A percentile compares a stretch with the other conserved stretches of the same genome.
Conservation (phyloP, 2,329 filamentous ascomycete genomes). For the Botryotinia narcissicola region DNA sequence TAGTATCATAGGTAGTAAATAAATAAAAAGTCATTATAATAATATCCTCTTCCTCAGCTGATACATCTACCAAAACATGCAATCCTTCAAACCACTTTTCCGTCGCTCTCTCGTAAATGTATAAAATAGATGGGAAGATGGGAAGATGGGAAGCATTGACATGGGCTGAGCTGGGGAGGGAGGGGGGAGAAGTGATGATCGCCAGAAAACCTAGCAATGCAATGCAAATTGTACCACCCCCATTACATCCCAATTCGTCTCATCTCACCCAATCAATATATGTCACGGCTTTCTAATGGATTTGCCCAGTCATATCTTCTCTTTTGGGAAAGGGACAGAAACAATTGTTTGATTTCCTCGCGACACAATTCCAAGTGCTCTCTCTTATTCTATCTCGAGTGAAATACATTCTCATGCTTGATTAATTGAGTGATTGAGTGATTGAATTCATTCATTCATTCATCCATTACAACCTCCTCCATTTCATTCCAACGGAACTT, state of each 20-base stretch:
- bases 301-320: not conserved
- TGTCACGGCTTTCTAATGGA: not conserved
- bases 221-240: not conserved
- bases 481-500: not conserved
- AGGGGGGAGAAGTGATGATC: not conserved
- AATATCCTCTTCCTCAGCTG: not conserved
- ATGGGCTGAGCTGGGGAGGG: conserved; percentile 7
- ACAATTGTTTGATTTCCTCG: not conserved
- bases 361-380: not conserved
- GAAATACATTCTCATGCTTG: not conserved
- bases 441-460: no score
- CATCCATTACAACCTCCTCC: not conserved
- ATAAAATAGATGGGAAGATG: not conserved
- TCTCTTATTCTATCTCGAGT: not conserved
- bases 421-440: not conserved
- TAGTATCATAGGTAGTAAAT: not conserved
- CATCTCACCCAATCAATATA: conserved; percentile 2
- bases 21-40: not conserved
- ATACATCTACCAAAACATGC: not conserved
- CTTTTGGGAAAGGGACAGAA: not conserved
- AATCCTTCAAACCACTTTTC: conserved; percentile 1
- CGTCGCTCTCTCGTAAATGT: conserved; percentile 1
- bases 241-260: not conserved
- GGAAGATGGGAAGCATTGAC: conserved; percentile 4
- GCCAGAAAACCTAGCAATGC: conserved; percentile 1